Percentiles rank a stretch among this genome's conserved stretches.
Conservation (phyloP, 495 filamentous ascomycete species). For the Aspergillus coremiiformis region DNA sequence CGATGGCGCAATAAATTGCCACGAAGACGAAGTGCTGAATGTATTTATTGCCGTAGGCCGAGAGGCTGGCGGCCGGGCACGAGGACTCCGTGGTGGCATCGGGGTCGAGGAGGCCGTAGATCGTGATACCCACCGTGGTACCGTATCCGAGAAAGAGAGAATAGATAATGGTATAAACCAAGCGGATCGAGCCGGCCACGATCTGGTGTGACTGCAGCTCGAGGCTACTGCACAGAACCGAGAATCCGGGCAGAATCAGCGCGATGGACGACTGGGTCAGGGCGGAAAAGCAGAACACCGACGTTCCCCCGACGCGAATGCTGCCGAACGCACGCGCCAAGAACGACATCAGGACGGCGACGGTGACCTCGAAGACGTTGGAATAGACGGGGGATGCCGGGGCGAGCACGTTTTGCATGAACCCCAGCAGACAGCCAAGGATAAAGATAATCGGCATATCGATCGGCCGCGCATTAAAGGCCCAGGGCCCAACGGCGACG, state of each 20-base stretch:
- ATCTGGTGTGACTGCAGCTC: slow-evolving; percentile 80
- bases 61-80: slow-evolving; percentile 38
- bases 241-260: slow-evolving; percentile 81
- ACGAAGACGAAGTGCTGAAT: slow-evolving; percentile 52
- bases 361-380: slow-evolving; percentile 83
- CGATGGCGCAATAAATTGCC: slow-evolving; percentile 64
- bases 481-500: slow-evolving; percentile 71
- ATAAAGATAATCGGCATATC: slow-evolving; percentile 82
- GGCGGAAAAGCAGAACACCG: slow-evolving; percentile 77
- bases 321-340: slow-evolving; percentile 77
- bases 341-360: slow-evolving; percentile 75
- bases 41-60: slow-evolving; percentile 35
- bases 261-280: slow-evolving; percentile 83
- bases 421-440: slow-evolving; percentile 72
- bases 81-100: slow-evolving; percentile 62
- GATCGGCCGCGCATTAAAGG: slow-evolving; percentile 73
- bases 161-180: slow-evolving; percentile 92
- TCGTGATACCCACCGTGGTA: slow-evolving; percentile 84
- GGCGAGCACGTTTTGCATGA: slow-evolving; percentile 69
- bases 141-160: slow-evolving; percentile 92
- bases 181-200: slow-evolving; percentile 79
- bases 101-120: slow-evolving; percentile 73
- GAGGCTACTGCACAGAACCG: slow-evolving; percentile 67
- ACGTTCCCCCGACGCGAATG: slow-evolving; percentile 42
- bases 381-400: slow-evolving; percentile 66